Evolutionary conservation across 345 rosid genomes (phyloP), one percentile per base, ranked within the genome.

Genomic region (Pistacia atlantica): DNA sequence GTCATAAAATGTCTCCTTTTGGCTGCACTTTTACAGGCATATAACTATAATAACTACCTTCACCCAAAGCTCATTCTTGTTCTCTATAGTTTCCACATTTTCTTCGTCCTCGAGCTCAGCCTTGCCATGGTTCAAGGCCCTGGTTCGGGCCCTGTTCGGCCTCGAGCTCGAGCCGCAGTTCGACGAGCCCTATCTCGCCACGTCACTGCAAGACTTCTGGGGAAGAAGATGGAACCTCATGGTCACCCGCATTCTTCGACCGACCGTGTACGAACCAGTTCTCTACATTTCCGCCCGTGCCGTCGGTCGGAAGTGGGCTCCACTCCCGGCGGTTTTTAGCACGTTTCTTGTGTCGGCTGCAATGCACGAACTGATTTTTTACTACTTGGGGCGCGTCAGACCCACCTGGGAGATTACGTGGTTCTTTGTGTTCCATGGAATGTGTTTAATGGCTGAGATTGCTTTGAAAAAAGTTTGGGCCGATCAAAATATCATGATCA

Each of bases 161-260:
- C 35, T 84, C 0, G 83, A 83, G 80, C 82, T 89, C 0, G 90
- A 89, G 78, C 88, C 86, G 22, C 92, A 84, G 78, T 88, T 90
- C 85, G 65, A 89, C 56, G 75, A 89, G 62, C 94, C 95, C 0
- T 84, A 80, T 70, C 81, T 90, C 11, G 78, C 92, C 0, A 84
- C 97, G 13, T 91, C 98, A 0, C 80, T 91, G 1, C 97, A 91
- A 20, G 94, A 93, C 22, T 91, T 93, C 55, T 91, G 93, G 98
- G 92, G 97, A 4, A 77, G 75, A 48, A 81, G 93, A 75, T 90
- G 97, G 93, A 93, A 93, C 77, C 67, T 93, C 20, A 81, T 76
- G 85, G 94, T 90, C 69, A 58, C 85, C 0, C 52, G 81, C 22
- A 89, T 90, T 79, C 71, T 91, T 1, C 88, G 81, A 11, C 90